Evolutionary conservation across 1,284 basidiomycete species (phyloP).

Genomic region (Coniophora puteana): DNA sequence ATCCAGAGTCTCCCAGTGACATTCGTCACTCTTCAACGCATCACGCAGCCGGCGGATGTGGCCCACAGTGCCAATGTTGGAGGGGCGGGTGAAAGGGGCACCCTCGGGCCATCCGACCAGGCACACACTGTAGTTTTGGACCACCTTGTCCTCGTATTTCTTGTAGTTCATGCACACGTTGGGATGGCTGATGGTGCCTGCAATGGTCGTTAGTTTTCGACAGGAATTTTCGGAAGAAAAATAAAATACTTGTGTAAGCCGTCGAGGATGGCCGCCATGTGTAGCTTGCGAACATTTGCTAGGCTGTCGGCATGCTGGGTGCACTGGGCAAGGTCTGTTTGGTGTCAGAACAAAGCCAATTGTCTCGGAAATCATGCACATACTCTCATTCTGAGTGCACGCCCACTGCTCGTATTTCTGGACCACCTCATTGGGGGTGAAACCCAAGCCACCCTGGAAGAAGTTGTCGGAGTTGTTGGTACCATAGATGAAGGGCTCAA

Average conservation of each 20-base stretch:
- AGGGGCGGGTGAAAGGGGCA: background rate
- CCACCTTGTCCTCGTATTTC: conserved; percentile 1
- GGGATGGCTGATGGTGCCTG: too few relatives aligned
- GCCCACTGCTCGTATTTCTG: conserved; percentile 4
- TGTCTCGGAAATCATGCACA: background rate
- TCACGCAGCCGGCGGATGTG: background rate
- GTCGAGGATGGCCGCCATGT: too few relatives aligned
- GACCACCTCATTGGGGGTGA: background rate
- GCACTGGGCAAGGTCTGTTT: too few relatives aligned
- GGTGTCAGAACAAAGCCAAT: background rate
- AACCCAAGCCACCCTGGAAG: background rate
- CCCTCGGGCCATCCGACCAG: conserved; percentile 1
- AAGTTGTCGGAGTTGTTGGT: conserved; percentile 5
- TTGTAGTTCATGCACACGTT: conserved; percentile 2
- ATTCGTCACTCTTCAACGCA: background rate
- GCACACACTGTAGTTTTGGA: conserved; percentile 1
- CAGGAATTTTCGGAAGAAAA: too few relatives aligned
- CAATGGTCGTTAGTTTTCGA: too few relatives aligned
- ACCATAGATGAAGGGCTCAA: background rate
- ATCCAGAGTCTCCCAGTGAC: conserved; percentile 1
- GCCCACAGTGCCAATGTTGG: conserved; percentile 1
- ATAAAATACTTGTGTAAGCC: too few relatives aligned
- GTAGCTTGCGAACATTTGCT: too few relatives aligned
- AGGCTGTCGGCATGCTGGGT: too few relatives aligned
- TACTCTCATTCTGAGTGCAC: conserved; percentile 4